Evolutionary conservation across 345 rosid species (phyloP).

Genomic region (Stellera chamaejasme): DNA sequence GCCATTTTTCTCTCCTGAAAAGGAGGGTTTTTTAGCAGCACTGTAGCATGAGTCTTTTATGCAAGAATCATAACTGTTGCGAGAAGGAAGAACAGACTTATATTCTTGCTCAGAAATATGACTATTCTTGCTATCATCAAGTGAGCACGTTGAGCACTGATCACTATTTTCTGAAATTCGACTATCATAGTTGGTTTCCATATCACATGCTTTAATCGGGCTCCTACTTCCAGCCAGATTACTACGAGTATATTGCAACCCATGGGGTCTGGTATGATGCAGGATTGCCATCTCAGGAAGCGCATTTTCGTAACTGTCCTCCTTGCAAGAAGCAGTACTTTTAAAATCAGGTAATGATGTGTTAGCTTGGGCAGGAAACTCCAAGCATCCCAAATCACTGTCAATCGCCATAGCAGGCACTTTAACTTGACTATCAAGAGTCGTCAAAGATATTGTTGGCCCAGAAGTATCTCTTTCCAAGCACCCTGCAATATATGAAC

Average conservation of each 20-base stretch:
- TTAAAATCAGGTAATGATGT: too few relatives aligned
- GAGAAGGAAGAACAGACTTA: constrained; percentile 17
- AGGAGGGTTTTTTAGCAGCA: constrained; percentile 14
- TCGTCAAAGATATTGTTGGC: constrained; percentile 8
- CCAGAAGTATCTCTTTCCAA: constrained; percentile 6
- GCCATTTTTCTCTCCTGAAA: constrained; percentile 18
- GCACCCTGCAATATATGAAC: not conserved
- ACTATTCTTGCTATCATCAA: constrained; percentile 24
- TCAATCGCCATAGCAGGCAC: constrained; percentile 10
- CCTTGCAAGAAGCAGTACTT: too few relatives aligned
- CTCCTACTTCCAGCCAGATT: not conserved
- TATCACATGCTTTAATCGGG: constrained; percentile 17
- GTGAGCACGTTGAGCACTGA: constrained; percentile 10
- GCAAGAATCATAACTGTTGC: constrained; percentile 13
- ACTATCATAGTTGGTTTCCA: constrained; percentile 7
- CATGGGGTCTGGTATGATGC: too few relatives aligned
- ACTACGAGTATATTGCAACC: too few relatives aligned
- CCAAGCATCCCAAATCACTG: constrained; percentile 6
- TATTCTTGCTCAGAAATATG: constrained; percentile 19
- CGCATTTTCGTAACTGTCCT: too few relatives aligned
- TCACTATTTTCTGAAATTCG: constrained; percentile 13
- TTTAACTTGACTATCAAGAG: constrained; percentile 14
- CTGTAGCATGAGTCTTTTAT: constrained; percentile 13
- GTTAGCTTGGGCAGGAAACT: too few relatives aligned
- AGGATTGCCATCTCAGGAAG: too few relatives aligned